phyloP scores from a whole-genome alignment of 1,139 yeast genomes.

The Geotrichum restrictum region DNA sequence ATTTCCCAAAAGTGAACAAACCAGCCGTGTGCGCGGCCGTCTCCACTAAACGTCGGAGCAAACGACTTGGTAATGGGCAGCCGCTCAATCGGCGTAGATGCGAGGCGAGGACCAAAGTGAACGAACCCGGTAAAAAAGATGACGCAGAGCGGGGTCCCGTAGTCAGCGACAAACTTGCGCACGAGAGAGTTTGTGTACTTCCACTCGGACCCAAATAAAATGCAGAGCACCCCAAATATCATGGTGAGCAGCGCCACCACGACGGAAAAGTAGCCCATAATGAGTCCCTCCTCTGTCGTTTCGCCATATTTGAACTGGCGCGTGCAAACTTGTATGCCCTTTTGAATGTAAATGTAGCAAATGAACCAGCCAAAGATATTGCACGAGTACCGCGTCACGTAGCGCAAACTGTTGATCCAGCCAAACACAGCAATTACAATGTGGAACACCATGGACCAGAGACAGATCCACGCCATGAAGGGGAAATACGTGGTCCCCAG shows the following conservation, averaged over 20 bases:
- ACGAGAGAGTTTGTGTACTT: constrained; percentile 56
- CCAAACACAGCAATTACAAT: constrained; percentile 67
- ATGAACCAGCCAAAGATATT: constrained; percentile 92
- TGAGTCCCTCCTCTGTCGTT: constrained; percentile 35
- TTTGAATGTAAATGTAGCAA: constrained; percentile 82
- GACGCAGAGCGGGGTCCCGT: constrained; percentile 77
- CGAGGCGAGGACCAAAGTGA: constrained; percentile 78
- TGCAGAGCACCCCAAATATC: constrained; percentile 65
- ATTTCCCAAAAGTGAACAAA: constrained; percentile 77
- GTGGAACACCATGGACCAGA: constrained; percentile 89
- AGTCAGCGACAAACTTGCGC: constrained; percentile 74
- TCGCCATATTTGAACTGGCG: constrained; percentile 55
- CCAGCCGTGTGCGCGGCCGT: constrained; percentile 57
- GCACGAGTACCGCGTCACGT: constrained; percentile 79
- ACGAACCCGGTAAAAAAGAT: constrained; percentile 88
- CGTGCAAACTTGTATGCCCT: constrained; percentile 76
- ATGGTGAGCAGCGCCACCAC: constrained; percentile 70
- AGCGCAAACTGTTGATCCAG: constrained; percentile 62
- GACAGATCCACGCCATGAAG: constrained; percentile 92
- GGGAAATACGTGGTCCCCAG: constrained; percentile 71
- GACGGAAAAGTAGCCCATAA: constrained; percentile 72
- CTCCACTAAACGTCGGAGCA: constrained; percentile 55
- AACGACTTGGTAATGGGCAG: constrained; percentile 73
- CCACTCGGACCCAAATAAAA: constrained; percentile 56
- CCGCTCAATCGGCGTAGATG: constrained; percentile 49